These are phyloP conservation scores for Infundibulicybe gibba DNA, from an alignment of 768 basidiomycete genomes.

Conservation along the genomic window DNA sequence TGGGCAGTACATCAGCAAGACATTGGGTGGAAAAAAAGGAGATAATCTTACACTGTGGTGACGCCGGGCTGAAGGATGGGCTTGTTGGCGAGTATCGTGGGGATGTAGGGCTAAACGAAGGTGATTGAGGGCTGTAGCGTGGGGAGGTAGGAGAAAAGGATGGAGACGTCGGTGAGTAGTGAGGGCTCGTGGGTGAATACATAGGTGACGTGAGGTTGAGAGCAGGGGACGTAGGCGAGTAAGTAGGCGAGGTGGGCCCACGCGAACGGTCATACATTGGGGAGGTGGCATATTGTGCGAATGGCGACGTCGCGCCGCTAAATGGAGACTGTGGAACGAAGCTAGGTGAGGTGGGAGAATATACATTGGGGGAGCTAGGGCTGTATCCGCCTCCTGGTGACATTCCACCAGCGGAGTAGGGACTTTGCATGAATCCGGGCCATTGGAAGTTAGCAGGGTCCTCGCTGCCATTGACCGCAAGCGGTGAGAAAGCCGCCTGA, in stretches of 20 bases:
- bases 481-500: slow-evolving; percentile 90
- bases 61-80: slow-evolving; percentile 90
- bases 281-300: slow-evolving; percentile 80
- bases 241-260: slow-evolving; percentile 72
- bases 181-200: slow-evolving; percentile 81
- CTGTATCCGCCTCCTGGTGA: slow-evolving; percentile 89
- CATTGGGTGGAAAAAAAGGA: slow-evolving; percentile 5
- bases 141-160: slow-evolving; percentile 86
- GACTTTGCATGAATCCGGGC: slow-evolving; percentile 82
- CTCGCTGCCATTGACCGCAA: slow-evolving; percentile 84
- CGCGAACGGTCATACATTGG: slow-evolving; percentile 71
- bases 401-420: slow-evolving; percentile 80
- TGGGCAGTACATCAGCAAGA: slow-evolving; percentile 14
- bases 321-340: slow-evolving; percentile 86
- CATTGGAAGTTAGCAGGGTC: slow-evolving; percentile 72
- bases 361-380: slow-evolving; percentile 86
- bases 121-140: slow-evolving; percentile 84
- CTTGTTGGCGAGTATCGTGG: slow-evolving; percentile 88
- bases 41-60: slow-evolving; percentile 72
- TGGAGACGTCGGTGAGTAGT: slow-evolving; percentile 83
- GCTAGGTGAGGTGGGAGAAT: slow-evolving; percentile 83
- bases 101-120: slow-evolving; percentile 87
- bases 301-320: slow-evolving; percentile 78
- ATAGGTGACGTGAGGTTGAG: slow-evolving; percentile 80
- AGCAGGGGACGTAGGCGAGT: slow-evolving; percentile 85